Conservation (phyloP, 352 stramenopile genomes). For the Globisporangium irregulare region DNA sequence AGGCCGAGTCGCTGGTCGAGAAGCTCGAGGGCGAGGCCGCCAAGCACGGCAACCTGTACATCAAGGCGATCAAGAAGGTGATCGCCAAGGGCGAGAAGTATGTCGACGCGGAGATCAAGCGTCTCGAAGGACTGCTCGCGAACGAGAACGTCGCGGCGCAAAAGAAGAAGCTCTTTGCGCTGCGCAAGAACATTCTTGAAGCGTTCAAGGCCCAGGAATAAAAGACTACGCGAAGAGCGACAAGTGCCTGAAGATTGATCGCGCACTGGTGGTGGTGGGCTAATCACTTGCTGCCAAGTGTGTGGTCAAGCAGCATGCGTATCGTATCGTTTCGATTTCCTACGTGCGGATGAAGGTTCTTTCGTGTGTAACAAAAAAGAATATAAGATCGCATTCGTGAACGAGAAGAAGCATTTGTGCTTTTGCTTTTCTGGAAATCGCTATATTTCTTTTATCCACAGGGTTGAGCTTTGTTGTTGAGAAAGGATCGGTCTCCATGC, state of each 20-base stretch:
- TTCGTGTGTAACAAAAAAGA: no score
- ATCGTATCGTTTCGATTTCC: no score
- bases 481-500: neutral
- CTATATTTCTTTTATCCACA: neutral
- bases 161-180: conserved; percentile 89
- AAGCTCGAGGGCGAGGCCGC: conserved; percentile 58
- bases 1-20: conserved; percentile 70
- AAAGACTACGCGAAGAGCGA: neutral
- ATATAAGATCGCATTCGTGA: neutral
- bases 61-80: conserved; percentile 92
- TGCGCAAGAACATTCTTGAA: conserved; percentile 90
- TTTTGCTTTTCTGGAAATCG: neutral
- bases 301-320: no score
- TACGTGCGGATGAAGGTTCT: no score
- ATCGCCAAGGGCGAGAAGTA: conserved; percentile 83
- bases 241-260: neutral
- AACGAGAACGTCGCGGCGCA: conserved; percentile 80
- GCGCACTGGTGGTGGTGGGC: neutral
- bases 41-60: conserved; percentile 83
- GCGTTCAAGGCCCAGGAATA: conserved; percentile 51
- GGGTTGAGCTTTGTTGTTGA: neutral
- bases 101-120: conserved; percentile 79
- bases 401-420: neutral
- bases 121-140: conserved; percentile 70
- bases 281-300: no score